Percentiles rank a stretch among this genome's conserved stretches.
phyloP scores from a whole-genome alignment of 2,329 filamentous ascomycete genomes.

The Graphilbum ipis-grandicollis region DNA sequence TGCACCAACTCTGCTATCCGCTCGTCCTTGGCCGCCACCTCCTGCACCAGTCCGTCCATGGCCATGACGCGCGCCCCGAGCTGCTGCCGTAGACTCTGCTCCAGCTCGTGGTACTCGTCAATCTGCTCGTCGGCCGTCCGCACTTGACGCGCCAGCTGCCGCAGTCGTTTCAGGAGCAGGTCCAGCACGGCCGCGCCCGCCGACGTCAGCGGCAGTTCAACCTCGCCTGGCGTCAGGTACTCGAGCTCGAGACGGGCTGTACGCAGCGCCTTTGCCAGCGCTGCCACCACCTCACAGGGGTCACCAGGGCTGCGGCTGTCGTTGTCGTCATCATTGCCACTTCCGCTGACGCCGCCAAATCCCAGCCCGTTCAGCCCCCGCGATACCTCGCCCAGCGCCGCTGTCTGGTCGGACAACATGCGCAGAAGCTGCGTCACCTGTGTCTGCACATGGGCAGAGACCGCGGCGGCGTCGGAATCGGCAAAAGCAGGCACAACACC shows the following conservation, averaged over 20 bases:
- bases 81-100: constrained; percentile 37
- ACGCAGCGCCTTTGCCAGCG: constrained; percentile 32
- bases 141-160: constrained; percentile 26
- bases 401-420: constrained; percentile 29
- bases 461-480: too few relatives aligned
- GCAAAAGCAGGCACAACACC: too few relatives aligned
- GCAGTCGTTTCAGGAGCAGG: constrained; percentile 31
- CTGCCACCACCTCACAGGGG: constrained; percentile 27
- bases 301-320: constrained; percentile 17
- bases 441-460: too few relatives aligned
- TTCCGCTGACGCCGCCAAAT: constrained; percentile 22
- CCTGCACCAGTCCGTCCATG: constrained; percentile 27
- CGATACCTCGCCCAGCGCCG: constrained; percentile 26
- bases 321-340: constrained; percentile 25
- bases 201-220: constrained; percentile 31
- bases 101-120: constrained; percentile 41
- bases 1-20: background rate
- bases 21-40: constrained; percentile 15
- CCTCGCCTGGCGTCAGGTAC: constrained; percentile 42
- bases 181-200: constrained; percentile 38
- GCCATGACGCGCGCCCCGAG: constrained; percentile 33
- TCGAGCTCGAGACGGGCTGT: constrained; percentile 42
- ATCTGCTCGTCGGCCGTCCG: constrained; percentile 34
- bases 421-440: constrained; percentile 25
- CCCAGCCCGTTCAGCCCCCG: constrained; percentile 29